Evolutionary conservation across 106 monocot species (phyloP), one percentile per base, ranked within the genome.

Genomic region (Dendrobium nobile): DNA sequence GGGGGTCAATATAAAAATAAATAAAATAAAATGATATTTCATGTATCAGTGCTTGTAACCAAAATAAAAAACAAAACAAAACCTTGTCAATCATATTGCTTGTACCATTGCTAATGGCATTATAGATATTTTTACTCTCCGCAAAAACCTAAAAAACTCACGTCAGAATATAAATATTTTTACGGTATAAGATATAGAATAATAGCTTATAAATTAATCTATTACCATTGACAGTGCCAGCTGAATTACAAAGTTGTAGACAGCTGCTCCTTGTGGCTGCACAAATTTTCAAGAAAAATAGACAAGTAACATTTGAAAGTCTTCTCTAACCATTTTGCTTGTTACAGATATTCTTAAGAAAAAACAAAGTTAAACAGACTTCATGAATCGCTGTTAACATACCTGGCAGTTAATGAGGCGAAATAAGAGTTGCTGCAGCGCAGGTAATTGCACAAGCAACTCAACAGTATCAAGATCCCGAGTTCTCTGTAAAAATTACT

Each of bases 61-160:
- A 37, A 37, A 37, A 37, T 37, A 37, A 37, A 37, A 37, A 37
- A 37, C 37, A 37, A 37, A 37, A 37, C 79, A 18, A 54, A 89
- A 98, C 97, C 94, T 98, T 94, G 88, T 98, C 97, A 58, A 92
- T 92, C 85, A 98, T 80, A 85, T 98, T 98, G 31, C 85, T 72
- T 75, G 89, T 98, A 67, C 97, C 97, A 84, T 88, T 87, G 84
- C 84, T 92, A 79, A 98, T 92, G 43, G 97, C 87, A 84, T 85
- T 89, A 82, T 94, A 89, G 54, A 98, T 84, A 80, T 87, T 94
- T 54, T 92, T 75, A 75, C 97, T 98, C 83, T 98, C 97, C 51
- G 74, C 84, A 79, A 92, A 90, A 87, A 98, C 91, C 97, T 98
- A 64, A 20, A 55, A 88, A 47, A 51, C 24, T 56, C 26, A 84